Percentiles rank a stretch among this genome's conserved stretches.
These are phyloP conservation scores for Phaeosphaeriaceae sp. DNA, from an alignment of 2,329 filamentous ascomycete genomes.

Conservation along the genomic window DNA sequence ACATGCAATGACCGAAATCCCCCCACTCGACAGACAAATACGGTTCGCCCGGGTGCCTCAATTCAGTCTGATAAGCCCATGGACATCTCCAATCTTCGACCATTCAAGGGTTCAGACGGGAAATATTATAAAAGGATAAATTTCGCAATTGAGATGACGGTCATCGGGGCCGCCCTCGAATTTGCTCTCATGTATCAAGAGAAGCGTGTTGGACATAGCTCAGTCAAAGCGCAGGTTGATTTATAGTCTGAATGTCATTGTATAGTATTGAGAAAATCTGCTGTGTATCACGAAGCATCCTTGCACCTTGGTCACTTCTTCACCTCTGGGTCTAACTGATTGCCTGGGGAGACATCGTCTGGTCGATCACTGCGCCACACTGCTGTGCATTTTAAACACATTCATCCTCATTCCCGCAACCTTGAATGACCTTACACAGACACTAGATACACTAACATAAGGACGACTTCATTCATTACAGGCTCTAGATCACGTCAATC, in stretches of 20 bases:
- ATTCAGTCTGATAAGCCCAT: constrained; percentile 1
- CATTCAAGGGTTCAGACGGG: constrained; percentile 1
- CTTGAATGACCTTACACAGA: too few species aligned
- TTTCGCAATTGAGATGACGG: constrained; percentile 15
- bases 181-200: constrained; percentile 13
- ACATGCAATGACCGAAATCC: constrained; percentile 4
- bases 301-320: too few species aligned
- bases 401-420: too few species aligned
- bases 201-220: constrained; percentile 2
- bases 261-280: too few species aligned
- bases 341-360: too few species aligned
- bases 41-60: background rate
- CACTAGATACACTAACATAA: too few species aligned
- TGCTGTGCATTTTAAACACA: too few species aligned
- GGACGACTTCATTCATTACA: too few species aligned
- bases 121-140: constrained; percentile 7
- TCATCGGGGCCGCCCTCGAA: constrained; percentile 16
- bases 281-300: too few species aligned
- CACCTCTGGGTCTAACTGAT: too few species aligned
- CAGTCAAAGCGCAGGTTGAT: background rate
- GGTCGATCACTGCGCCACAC: too few species aligned
- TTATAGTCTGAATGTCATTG: background rate
- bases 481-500: too few species aligned
- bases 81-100: background rate
- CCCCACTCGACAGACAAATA: background rate